Evolutionary conservation across 495 filamentous ascomycete species (phyloP).

Genomic region (Bryoglossum gracile): DNA sequence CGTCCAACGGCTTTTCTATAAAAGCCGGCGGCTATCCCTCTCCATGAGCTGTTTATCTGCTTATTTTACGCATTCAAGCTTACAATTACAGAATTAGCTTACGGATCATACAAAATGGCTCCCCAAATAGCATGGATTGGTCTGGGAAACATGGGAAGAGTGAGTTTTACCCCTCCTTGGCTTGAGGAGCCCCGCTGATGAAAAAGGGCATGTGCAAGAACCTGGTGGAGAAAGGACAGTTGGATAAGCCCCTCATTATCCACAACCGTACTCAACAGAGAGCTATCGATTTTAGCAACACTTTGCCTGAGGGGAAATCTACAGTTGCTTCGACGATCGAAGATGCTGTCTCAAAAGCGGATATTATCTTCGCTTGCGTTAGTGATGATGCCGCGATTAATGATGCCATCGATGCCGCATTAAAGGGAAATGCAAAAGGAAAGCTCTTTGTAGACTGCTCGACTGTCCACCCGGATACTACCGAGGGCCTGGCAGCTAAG

Average conservation of each 20-base stretch:
- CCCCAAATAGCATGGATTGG: slow-evolving; percentile 74
- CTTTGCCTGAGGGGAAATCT: slow-evolving; percentile 49
- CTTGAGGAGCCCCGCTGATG: slow-evolving; percentile 1
- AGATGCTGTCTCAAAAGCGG: slow-evolving; percentile 58
- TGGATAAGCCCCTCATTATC: slow-evolving; percentile 61
- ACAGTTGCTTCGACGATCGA: slow-evolving; percentile 51
- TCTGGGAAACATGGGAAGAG: slow-evolving; percentile 85
- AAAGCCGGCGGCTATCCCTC: not conserved
- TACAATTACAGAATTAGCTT: not conserved
- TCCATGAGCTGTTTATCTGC: no score
- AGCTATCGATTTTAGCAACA: slow-evolving; percentile 46
- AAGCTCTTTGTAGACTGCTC: slow-evolving; percentile 83
- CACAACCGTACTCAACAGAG: slow-evolving; percentile 70
- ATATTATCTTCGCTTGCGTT: slow-evolving; percentile 80
- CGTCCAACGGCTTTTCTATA: not conserved
- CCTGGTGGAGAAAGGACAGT: slow-evolving; percentile 65
- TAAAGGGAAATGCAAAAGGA: slow-evolving; percentile 50
- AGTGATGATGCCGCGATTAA: slow-evolving; percentile 69
- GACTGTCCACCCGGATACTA: slow-evolving; percentile 81
- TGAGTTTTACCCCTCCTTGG: slow-evolving; percentile 35
- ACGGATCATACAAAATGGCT: slow-evolving; percentile 38
- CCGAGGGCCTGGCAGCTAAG: slow-evolving; percentile 50
- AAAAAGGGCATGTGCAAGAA: slow-evolving; percentile 79
- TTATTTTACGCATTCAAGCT: not conserved
- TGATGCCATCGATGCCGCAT: slow-evolving; percentile 43